Evolutionary conservation across 169 alveolate species (phyloP).

Genomic region (Plasmodium coatneyi): DNA sequence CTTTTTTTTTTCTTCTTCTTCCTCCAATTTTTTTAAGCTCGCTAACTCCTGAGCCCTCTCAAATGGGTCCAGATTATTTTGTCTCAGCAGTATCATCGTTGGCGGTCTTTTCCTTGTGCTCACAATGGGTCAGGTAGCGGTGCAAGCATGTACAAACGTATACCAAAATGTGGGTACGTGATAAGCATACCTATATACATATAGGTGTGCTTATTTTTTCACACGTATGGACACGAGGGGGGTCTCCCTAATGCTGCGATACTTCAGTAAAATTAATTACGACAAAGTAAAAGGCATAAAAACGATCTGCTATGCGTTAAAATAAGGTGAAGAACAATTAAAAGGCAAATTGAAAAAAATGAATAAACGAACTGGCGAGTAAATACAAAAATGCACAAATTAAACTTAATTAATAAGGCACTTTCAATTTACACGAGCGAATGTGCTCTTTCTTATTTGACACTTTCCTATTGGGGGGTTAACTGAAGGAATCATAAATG

Average conservation of each 20-base stretch:
- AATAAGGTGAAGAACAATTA: neutral
- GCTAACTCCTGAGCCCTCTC: neutral
- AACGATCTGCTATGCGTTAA: neutral
- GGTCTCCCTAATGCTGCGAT: neutral
- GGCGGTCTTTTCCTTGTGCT: neutral
- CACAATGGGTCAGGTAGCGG: neutral
- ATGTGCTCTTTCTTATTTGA: neutral
- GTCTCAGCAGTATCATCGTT: slow-evolving; percentile 24
- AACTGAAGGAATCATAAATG: neutral
- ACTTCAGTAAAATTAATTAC: neutral
- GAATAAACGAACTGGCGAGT: neutral
- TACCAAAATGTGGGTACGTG: neutral
- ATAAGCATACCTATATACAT: neutral
- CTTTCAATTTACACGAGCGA: neutral
- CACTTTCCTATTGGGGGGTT: neutral
- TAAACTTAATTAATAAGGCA: neutral
- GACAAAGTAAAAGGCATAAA: neutral
- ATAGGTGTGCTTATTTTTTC: neutral
- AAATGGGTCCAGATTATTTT: neutral
- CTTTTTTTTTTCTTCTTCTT: neutral
- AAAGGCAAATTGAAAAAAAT: neutral
- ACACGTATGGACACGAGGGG: neutral
- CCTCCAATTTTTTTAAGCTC: neutral
- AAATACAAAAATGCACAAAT: neutral
- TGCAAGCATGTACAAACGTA: slow-evolving; percentile 23